phyloP scores from a whole-genome alignment of 2,329 filamentous ascomycete genomes.

The Colletotrichum salicis region DNA sequence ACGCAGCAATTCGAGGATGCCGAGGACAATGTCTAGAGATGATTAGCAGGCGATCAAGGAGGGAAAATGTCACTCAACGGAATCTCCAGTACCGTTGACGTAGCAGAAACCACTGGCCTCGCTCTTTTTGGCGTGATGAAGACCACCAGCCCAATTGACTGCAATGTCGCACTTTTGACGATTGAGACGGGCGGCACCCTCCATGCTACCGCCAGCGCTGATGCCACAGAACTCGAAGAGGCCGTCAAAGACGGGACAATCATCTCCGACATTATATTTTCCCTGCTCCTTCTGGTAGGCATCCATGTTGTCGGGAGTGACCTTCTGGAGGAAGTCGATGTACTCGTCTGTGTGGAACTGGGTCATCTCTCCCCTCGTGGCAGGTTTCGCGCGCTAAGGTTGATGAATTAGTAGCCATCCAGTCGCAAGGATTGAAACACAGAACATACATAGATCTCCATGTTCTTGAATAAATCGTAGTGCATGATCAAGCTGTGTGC shows the following conservation, averaged over 20 bases:
- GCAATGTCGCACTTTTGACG: constrained; percentile 95
- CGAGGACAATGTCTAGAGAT: constrained; percentile 86
- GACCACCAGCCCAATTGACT: constrained; percentile 96
- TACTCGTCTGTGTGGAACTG: constrained; percentile 97
- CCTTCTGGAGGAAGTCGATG: constrained; percentile 92
- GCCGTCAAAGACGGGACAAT: constrained; percentile 97
- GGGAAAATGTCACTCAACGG: too few relatives aligned
- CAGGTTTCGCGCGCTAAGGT: constrained; percentile 80
- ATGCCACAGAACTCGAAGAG: constrained; percentile 97
- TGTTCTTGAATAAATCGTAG: constrained; percentile 94
- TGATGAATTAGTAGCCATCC: constrained; percentile 9
- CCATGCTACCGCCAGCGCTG: constrained; percentile 92
- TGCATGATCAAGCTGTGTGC: constrained; percentile 97
- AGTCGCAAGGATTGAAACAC: constrained; percentile 43
- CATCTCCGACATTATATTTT: constrained; percentile 94
- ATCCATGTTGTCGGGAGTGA: constrained; percentile 99
- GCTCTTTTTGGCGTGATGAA: constrained; percentile 97
- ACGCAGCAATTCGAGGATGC: constrained; percentile 90
- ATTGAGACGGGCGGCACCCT: constrained; percentile 89
- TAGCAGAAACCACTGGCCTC: constrained; percentile 98
- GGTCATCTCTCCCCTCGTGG: constrained; percentile 88
- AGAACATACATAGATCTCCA: constrained; percentile 89
- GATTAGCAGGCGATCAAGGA: constrained; percentile 2
- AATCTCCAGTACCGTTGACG: constrained; percentile 77
- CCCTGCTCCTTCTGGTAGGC: constrained; percentile 88